Conservation (phyloP, 1,284 basidiomycete genomes). For the Dichomitus squalens region DNA sequence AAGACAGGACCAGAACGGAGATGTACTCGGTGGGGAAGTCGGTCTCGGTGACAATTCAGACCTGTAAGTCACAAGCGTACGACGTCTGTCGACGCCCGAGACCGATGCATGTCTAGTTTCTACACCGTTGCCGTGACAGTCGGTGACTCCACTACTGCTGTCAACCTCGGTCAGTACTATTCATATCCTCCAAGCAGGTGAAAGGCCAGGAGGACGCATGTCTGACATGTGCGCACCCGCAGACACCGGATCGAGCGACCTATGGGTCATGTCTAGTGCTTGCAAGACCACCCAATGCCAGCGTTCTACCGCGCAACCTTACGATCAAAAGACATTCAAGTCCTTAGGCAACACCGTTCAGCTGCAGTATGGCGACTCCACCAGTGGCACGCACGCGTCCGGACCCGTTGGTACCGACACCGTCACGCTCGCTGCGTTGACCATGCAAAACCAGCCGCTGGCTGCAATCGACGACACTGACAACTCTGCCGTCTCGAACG, state of each 20-base stretch:
- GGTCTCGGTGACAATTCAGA: slow-evolving; percentile 31
- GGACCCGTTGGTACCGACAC: slow-evolving; percentile 40
- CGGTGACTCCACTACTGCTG: slow-evolving; percentile 31
- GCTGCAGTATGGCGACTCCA: slow-evolving; percentile 40
- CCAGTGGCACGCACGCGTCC: slow-evolving; percentile 38
- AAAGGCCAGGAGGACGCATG: not conserved
- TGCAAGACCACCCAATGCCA: slow-evolving; percentile 29
- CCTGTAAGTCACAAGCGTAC: slow-evolving; percentile 25
- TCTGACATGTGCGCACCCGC: not conserved
- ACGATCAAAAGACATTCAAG: slow-evolving; percentile 28
- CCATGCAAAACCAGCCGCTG: slow-evolving; percentile 36
- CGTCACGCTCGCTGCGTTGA: slow-evolving; percentile 39
- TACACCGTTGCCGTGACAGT: slow-evolving; percentile 34
- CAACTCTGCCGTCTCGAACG: slow-evolving; percentile 38
- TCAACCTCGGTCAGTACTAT: slow-evolving; percentile 31
- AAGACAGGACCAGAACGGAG: slow-evolving; percentile 9
- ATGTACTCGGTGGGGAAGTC: slow-evolving; percentile 24
- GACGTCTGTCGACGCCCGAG: not conserved
- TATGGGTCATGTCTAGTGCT: slow-evolving; percentile 34
- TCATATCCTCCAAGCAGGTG: not conserved
- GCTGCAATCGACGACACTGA: slow-evolving; percentile 39
- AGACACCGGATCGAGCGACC: slow-evolving; percentile 38
- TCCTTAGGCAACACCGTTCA: slow-evolving; percentile 33
- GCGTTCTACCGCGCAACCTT: slow-evolving; percentile 26
- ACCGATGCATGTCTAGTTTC: slow-evolving; percentile 17